Conservation (phyloP, 805 yeast species). For the Tetrapisispora taiwanensis region DNA sequence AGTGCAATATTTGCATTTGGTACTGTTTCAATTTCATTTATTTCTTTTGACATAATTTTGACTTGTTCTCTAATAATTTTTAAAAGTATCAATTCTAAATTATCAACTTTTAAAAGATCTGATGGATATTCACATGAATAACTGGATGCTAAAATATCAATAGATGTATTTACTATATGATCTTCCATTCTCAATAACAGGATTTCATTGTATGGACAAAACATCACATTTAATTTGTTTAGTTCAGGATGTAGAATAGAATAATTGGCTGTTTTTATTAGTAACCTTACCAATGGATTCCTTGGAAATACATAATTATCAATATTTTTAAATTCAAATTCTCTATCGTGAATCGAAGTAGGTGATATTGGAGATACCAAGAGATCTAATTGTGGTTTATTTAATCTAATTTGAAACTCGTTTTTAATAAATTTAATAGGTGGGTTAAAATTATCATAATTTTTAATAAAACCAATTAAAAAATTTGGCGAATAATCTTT, state of each 20-base stretch:
- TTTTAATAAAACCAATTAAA: conserved; percentile 37
- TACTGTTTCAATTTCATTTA: conserved; percentile 11
- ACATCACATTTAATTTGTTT: conserved; percentile 1
- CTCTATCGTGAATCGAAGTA: too few species aligned
- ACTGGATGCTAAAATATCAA: conserved; percentile 19
- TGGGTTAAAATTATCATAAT: conserved; percentile 1
- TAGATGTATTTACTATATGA: conserved; percentile 18
- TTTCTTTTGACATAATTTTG: conserved; percentile 8
- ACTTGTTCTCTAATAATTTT: conserved; percentile 19
- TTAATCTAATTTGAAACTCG: conserved; percentile 9
- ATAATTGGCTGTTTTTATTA: conserved; percentile 3
- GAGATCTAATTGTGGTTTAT: background rate
- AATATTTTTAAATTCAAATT: too few species aligned
- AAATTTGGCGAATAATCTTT: conserved; percentile 41
- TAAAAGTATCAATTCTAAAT: conserved; percentile 6
- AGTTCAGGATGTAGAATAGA: background rate
- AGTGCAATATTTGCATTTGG: conserved; percentile 22
- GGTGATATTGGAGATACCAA: conserved; percentile 5
- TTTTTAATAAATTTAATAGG: conserved; percentile 1
- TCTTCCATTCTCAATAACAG: conserved; percentile 16
- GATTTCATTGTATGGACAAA: conserved; percentile 16
- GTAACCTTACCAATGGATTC: conserved; percentile 4
- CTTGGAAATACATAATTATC: background rate
- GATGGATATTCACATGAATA: conserved; percentile 14
- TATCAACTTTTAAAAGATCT: conserved; percentile 12